Base-by-base conservation (phyloP, 306 rosid genomes). In the Dalbergia cochinchinensis region DNA sequence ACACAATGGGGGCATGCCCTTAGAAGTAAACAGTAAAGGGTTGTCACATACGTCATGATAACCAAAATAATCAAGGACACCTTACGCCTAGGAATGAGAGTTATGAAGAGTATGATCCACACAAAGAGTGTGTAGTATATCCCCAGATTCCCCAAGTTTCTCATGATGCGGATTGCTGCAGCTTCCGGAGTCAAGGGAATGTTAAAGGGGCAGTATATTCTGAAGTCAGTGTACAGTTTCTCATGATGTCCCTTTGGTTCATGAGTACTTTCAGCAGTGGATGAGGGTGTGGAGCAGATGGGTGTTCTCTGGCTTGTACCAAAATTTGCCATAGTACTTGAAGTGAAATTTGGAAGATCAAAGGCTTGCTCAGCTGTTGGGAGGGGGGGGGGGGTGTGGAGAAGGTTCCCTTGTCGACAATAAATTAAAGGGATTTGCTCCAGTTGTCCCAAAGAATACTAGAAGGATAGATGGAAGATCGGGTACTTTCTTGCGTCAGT, bases 31-130 rank as follows among this genome's bases (percentile, higher is more conserved):
- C 86, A 80, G 42, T 86, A 87, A 53, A 83, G 26, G 76, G 81
- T 74, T 68, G 82, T 83, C 65, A 87, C 84, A 62, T 74, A 62
- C 4, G 78, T 89, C 91, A 83, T 91, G 39, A 74, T 82, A 44
- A 81, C 89, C 65, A 91, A 61, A 74, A 80, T 53, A 58, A 89
- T 81, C 69, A 91, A 65, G 3, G 92, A 89, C 13, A 83, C 42
- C 70, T 91, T 81, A 11, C 89, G 82, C 8, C 54, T 0, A 18
- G 96, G 93, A 7, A 91, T 81, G 14, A 89, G 89, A 34, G 83
- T 78, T 58, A 89, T 77, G 83, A 86, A 89, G 80, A 89, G 96
- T 70, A 86, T 82, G 78, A 85, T 78, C 93, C 93, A 89, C 22
- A 91, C 68, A 65, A 91, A 91, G 16, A 83, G 83, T 1, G 80